Base-by-base conservation (phyloP, 2,329 filamentous ascomycete species). In the Xylaria sp. region DNA sequence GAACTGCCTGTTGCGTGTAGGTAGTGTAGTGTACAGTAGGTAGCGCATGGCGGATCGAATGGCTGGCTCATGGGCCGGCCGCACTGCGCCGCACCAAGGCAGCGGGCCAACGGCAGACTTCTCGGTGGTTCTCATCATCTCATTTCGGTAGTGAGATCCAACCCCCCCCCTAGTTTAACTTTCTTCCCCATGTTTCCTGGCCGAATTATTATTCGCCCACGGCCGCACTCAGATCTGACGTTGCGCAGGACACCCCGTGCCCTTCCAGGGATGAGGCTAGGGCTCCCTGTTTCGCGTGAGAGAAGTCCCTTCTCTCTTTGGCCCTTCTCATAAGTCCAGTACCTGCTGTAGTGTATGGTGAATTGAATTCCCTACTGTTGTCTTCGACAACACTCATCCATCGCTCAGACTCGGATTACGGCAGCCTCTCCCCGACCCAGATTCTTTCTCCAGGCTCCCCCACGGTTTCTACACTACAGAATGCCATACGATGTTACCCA, bases 111-210 rank as follows among this genome's bases (percentile, higher is more conserved):
- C 67, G 69, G 72, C 67, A 72, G 65, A 66, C 65, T 73, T 66
- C 67, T 72, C 72, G 70, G 72, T 70, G 61, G 62, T 71, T 72
- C 72, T 73, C 64, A 46, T 63, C 66, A 73, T 70, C 69, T 70
- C 69, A 73, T 73, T 73, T 73, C 72, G 72, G 70, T 65, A 69
- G 64, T 62, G 66, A 71, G 69, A 71, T 71, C 66, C 66, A 60
- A 66, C 41, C 52, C 63, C 34, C 34, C 7, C 28, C 4, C 63
- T 70, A 67, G 65, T 28, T 55, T 55, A 31, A 31, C 15, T 50
- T n/a, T 20, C 55, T 70, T 67, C 71, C 67, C 69, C 71, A 73
- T 73, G 69, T 70, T 70, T 73, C 46, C 59, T 71, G 60, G 63
- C 52, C 56, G 67, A 72, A 67, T 72, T 70, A 48, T 66, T 65